Base-by-base conservation (phyloP, 768 basidiomycete genomes). In the Gelatoporia subvermispora region DNA sequence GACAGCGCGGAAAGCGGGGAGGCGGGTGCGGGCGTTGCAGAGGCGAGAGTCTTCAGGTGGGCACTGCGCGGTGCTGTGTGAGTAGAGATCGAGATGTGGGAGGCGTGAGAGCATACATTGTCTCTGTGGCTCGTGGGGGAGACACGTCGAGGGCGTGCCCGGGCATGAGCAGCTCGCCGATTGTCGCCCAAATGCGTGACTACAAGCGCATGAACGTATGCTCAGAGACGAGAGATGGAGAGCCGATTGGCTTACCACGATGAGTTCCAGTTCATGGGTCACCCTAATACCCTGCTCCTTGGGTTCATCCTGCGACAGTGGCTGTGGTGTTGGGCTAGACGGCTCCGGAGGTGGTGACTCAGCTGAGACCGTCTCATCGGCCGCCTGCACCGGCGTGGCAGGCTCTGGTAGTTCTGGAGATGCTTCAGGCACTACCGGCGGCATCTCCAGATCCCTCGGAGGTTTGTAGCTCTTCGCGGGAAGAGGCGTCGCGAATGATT, bases 111-210 rank as follows among this genome's bases (percentile, higher is more conserved):
- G 60, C 79, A 35, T 57, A 83, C 85, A 88, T 72, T 1, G 77
- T 84, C 57, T 84, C 81, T 56, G 79, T 81, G 22, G 78, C 75
- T 22, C 66, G 70, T 31, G 76, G 76, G 21, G 75, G 72, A 46
- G 28, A 31, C 0, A 57, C 52, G 43, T 70, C 61, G 54, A 70
- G 76, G 9, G 64, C 56, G 56, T 77, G 69, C 13, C 77, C 78
- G 16, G 80, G 78, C 68, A 78, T 75, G 16, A 89, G 71, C 31
- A 81, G 68, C 39, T 88, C 85, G 17, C 82, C 78, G 10, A 82
- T 69, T 9, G 81, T 78, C 10, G 69, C 51, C 84, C 85, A 86
- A 53, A 91, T 83, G 59, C 80, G 87, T 22, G 73, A 61, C 88
- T 90, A 54, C 8, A 35, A 3, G 22, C 9, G 16, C 5, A 13